phyloP scores from a whole-genome alignment of 2,329 filamentous ascomycete species.

The Gaeumannomyces sp. region DNA sequence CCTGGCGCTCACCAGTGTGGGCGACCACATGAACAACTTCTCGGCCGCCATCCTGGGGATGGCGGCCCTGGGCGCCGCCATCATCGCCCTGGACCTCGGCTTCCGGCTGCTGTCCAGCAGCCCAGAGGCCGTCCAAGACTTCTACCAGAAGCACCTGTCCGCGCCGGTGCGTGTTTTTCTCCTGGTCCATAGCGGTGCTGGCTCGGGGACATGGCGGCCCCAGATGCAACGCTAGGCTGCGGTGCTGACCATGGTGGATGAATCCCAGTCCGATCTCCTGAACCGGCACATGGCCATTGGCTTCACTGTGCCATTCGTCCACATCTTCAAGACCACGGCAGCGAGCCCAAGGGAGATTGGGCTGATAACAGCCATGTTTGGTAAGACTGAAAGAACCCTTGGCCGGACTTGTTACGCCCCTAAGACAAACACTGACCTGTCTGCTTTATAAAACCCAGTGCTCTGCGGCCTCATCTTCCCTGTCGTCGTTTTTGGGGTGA shows the following conservation, averaged over 20 bases:
- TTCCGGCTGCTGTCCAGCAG: not conserved
- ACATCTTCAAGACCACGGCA: conserved; percentile 33
- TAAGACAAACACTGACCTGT: too few species aligned
- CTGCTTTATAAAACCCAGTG: conserved; percentile 15
- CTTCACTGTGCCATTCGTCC: conserved; percentile 43
- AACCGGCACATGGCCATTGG: conserved; percentile 45
- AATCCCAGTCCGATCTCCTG: conserved; percentile 39
- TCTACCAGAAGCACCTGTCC: conserved; percentile 20
- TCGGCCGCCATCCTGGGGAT: conserved; percentile 44
- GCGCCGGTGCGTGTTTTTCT: conserved; percentile 13
- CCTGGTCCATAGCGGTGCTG: not conserved
- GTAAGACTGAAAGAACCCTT: conserved; percentile 24
- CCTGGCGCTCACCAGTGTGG: conserved; percentile 33
- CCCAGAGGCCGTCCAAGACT: conserved; percentile 17
- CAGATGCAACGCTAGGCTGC: not conserved
- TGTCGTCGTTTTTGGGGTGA: conserved; percentile 21
- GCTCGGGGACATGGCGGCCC: too few species aligned
- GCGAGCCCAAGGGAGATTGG: conserved; percentile 29
- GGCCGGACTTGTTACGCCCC: too few species aligned
- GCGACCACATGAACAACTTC: conserved; percentile 32
- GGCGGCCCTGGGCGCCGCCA: conserved; percentile 31
- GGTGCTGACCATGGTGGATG: conserved; percentile 8
- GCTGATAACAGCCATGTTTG: conserved; percentile 36
- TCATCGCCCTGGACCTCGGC: conserved; percentile 22
- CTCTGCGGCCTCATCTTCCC: conserved; percentile 27